Evolutionary conservation across 139 green algal species (phyloP), one percentile per base, ranked within the genome.

Genomic region (Closterium sp.): DNA sequence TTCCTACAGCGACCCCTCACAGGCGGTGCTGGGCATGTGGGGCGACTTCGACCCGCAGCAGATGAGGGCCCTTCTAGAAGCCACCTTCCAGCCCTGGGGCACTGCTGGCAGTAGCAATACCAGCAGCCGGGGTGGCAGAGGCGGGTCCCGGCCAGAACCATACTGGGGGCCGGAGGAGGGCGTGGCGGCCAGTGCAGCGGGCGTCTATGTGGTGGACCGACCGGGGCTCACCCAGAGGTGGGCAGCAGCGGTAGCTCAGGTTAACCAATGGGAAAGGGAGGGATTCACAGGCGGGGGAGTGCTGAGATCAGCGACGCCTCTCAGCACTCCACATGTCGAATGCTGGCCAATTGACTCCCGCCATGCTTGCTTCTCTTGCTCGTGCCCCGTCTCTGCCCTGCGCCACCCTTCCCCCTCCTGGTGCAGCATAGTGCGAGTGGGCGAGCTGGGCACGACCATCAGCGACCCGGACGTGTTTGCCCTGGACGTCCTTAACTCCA

Each of bases 401-500:
- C 55, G 16, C 25, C 55, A 28, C 55, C 16, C 25, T 19, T 0
- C 55, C 55, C 55, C 16, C 55, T 28, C 76, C n/a, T n/a, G n/a
- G n/a, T 0, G n/a, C 89, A 93, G 90, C 19, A 94, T 94, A 32
- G 92, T 94, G 43, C 30, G 55, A 8, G 83, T 94, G 35, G 87
- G 87, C 3, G 92, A 94, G 92, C 12, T 94, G 28, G 92, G 92
- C n/a, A 92, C 38, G 2, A 89, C 34, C 8, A 36, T 94, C 8
- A n/a, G 87, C 19, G 92, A 94, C 81, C 38, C 84, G 12, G 92
- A 94, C 86, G 69, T 85, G 12, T 89, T 90, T 34, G 34, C 36
- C 28, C 90, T 94, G 9, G 90, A 94, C 23, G 90, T 94, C 5
- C 90, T 94, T 34, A 94, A 94, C 36, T 84, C 33, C 28, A 34